These are phyloP conservation scores for Nakaseomyces sp. DNA, from an alignment of 1,139 yeast genomes.

Conservation along the genomic window DNA sequence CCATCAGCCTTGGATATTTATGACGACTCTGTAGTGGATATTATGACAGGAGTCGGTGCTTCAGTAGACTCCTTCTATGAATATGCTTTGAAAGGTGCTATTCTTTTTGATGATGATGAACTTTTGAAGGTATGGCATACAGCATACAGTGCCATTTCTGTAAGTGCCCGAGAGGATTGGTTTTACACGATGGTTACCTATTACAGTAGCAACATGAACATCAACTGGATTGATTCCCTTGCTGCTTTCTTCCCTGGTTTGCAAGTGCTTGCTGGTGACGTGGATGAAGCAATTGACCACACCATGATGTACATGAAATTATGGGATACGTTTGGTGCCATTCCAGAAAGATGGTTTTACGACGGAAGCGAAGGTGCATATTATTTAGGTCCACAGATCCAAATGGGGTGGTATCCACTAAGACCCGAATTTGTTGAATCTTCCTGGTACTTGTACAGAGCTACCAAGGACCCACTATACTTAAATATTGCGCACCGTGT, in stretches of 20 bases:
- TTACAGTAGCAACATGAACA: conserved; percentile 41
- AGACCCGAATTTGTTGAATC: conserved; percentile 90
- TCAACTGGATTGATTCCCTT: conserved; percentile 76
- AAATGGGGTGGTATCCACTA: conserved; percentile 83
- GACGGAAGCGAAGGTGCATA: conserved; percentile 7
- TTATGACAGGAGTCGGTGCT: conserved; percentile 78
- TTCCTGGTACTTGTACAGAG: conserved; percentile 72
- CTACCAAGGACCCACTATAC: conserved; percentile 81
- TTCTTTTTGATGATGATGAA: conserved; percentile 59
- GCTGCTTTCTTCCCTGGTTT: conserved; percentile 87
- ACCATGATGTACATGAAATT: conserved; percentile 64
- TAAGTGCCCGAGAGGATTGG: conserved; percentile 45
- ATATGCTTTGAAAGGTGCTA: conserved; percentile 69
- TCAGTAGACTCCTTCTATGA: conserved; percentile 91
- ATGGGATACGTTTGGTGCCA: conserved; percentile 72
- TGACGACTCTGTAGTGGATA: conserved; percentile 48
- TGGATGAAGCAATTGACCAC: conserved; percentile 52
- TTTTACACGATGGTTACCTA: conserved; percentile 54
- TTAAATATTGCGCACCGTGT: conserved; percentile 64
- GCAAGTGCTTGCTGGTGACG: conserved; percentile 68
- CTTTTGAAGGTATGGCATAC: conserved; percentile 52
- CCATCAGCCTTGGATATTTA: conserved; percentile 73
- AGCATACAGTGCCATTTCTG: conserved; percentile 49
- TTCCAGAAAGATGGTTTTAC: conserved; percentile 83
- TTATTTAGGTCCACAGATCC: conserved; percentile 29